Evolutionary conservation across 1,284 basidiomycete species (phyloP).

Genomic region (Afroboletus lepidellus): DNA sequence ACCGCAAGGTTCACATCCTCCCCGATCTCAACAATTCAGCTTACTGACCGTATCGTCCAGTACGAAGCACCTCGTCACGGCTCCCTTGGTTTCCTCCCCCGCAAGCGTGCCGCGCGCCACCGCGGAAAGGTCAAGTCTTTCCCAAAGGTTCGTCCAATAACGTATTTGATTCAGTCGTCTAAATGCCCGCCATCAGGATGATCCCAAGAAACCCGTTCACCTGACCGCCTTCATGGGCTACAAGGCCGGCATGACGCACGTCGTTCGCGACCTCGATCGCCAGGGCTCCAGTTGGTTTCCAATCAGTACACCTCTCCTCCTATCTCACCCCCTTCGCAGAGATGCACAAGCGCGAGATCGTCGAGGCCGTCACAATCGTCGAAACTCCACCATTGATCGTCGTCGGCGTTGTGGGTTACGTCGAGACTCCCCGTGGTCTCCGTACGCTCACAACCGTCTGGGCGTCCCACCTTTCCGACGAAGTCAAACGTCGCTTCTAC

Average conservation of each 20-base stretch:
- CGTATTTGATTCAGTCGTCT: neutral
- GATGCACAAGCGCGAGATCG: slow-evolving; percentile 99
- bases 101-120: slow-evolving; percentile 94
- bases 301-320: slow-evolving; percentile 20
- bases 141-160: slow-evolving; percentile 69
- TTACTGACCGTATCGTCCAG: slow-evolving; percentile 41
- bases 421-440: slow-evolving; percentile 98
- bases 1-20: slow-evolving; percentile 55
- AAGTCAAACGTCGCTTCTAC: slow-evolving; percentile 99
- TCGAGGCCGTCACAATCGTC: slow-evolving; percentile 95
- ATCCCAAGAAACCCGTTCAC: slow-evolving; percentile 99
- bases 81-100: slow-evolving; percentile 90
- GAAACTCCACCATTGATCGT: slow-evolving; percentile 98
- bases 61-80: slow-evolving; percentile 96
- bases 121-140: slow-evolving; percentile 98
- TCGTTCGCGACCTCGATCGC: slow-evolving; percentile 98
- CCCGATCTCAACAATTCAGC: slow-evolving; percentile 8
- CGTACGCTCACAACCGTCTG: slow-evolving; percentile 83
- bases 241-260: slow-evolving; percentile 99
- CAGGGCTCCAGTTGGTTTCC: slow-evolving; percentile 88
- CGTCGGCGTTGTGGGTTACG: slow-evolving; percentile 98
- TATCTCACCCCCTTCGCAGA: slow-evolving; percentile 48
- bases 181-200: slow-evolving; percentile 66
- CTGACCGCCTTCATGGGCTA: slow-evolving; percentile 98
- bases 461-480: slow-evolving; percentile 83